Evolutionary conservation across 2,329 filamentous ascomycete species (phyloP).

Genomic region (Clarireedia sp.): DNA sequence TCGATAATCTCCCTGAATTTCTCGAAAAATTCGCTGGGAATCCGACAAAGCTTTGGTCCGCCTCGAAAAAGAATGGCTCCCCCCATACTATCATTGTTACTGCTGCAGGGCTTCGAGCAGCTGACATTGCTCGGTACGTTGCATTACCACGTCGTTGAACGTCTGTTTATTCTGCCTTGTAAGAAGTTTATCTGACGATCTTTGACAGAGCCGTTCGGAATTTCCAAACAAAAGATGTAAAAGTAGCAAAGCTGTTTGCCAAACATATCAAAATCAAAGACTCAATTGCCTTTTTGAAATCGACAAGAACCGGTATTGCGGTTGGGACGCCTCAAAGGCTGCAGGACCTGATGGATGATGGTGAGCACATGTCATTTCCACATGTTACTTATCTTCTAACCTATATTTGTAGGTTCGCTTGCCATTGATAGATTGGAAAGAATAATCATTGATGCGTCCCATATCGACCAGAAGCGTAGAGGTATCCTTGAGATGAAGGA

Average conservation of each 20-base stretch:
- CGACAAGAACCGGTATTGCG: constrained; percentile 68
- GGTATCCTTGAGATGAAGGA: constrained; percentile 95
- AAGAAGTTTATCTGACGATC: constrained; percentile 8
- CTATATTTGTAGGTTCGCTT: constrained; percentile 48
- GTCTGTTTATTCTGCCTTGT: background rate
- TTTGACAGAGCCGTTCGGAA: constrained; percentile 57
- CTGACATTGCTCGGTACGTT: constrained; percentile 66
- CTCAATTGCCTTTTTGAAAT: constrained; percentile 67
- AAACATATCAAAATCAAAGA: constrained; percentile 97
- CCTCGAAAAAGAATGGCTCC: constrained; percentile 60
- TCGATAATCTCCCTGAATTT: constrained; percentile 71
- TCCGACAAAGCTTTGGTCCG: constrained; percentile 48
- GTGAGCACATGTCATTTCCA: constrained; percentile 37
- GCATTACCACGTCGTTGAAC: background rate
- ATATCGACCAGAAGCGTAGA: constrained; percentile 91
- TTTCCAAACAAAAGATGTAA: constrained; percentile 70
- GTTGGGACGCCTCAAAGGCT: constrained; percentile 84
- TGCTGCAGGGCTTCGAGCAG: constrained; percentile 74
- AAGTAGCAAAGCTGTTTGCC: constrained; percentile 87
- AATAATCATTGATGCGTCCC: constrained; percentile 82
- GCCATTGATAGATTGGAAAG: constrained; percentile 64
- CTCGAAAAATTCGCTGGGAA: constrained; percentile 58
- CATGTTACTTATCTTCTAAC: constrained; percentile 5
- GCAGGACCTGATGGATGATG: constrained; percentile 73
- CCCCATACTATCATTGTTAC: constrained; percentile 89